Evolutionary conservation across 2,329 filamentous ascomycete genomes (phyloP), one percentile per base, ranked within the genome.

Genomic region (Malbranchea cinnamomea): DNA sequence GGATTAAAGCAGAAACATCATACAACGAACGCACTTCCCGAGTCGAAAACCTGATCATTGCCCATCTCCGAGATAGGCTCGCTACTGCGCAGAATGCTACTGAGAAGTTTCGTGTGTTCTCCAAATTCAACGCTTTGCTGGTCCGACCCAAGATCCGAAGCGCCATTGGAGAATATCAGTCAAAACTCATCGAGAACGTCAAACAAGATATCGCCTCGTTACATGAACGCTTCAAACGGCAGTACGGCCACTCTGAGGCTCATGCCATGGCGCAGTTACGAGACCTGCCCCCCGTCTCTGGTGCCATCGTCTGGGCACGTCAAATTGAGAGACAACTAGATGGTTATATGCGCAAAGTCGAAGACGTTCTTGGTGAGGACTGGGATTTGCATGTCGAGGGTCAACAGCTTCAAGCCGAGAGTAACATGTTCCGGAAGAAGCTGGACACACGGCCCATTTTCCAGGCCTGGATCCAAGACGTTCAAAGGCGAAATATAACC

Each of bases 71-170:
- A 46, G 89, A 98, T 56, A 79, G 89, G 35, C 68, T 98, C 33
- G 89, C 85, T 9, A 93, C 84, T 5, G 87, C 89, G 8, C 94
- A 92, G 65, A 93, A 84, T 38, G 89, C 89, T 23, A 95, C 92
- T 50, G 91, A 98, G 57, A 99, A 98, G 89, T 99, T 99, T 55
- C 80, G 91, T 32, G 89, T 99, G 37, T 98, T 98, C 54, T 95
- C 89, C 31, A 95, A 95, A 52, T 99, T 99, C 69, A 99, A 99
- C 51, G 89, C 89, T 2, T 74, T 99, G 17, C 92, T 99, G 44
- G 87, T 99, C 33, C 75, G 89, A 36, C 89, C 89, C n/a, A 98
- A 98, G 66, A 95, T 99, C 58, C 78, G 89, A 41, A 85, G 91
- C 42, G 91, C 89, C 32, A 98, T 98, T 47, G 81, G 84, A 24